Evolutionary conservation across 2,329 filamentous ascomycete species (phyloP).

Genomic region (Fusarium azukiicola): DNA sequence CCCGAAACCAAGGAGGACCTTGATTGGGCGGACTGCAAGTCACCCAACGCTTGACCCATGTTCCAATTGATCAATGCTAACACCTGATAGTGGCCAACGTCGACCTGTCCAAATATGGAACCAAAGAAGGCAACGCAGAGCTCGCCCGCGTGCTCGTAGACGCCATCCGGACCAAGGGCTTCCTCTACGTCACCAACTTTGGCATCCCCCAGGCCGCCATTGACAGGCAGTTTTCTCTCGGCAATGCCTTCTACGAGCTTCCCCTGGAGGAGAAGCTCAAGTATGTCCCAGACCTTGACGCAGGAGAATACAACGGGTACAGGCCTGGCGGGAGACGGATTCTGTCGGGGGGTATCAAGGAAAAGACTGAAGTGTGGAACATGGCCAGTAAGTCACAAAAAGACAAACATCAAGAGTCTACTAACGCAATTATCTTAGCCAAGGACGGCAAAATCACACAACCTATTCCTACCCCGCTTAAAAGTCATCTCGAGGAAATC

Average conservation of each 20-base stretch:
- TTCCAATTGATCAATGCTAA: neutral
- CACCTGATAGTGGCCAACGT: conserved; percentile 55
- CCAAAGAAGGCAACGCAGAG: conserved; percentile 54
- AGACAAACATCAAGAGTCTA: neutral
- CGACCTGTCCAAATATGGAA: conserved; percentile 60
- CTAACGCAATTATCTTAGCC: conserved; percentile 36
- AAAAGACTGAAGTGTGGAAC: conserved; percentile 65
- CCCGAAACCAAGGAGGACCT: conserved; percentile 62
- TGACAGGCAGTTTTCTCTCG: conserved; percentile 79
- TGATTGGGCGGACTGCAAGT: conserved; percentile 62
- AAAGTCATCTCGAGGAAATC: conserved; percentile 37
- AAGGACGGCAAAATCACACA: conserved; percentile 58
- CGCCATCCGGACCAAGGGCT: conserved; percentile 60
- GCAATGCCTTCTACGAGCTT: conserved; percentile 73
- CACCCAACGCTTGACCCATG: too few species aligned
- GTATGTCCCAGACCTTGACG: conserved; percentile 69
- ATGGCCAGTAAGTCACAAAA: conserved; percentile 57
- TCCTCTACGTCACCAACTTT: conserved; percentile 74
- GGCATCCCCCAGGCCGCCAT: conserved; percentile 78
- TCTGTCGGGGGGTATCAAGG: conserved; percentile 62
- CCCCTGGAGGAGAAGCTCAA: conserved; percentile 81
- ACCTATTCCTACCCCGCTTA: conserved; percentile 33
- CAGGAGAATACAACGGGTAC: conserved; percentile 79
- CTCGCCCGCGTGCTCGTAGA: conserved; percentile 57
- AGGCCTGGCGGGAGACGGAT: conserved; percentile 68